Percentiles rank a stretch among this genome's conserved stretches.
phyloP scores from a whole-genome alignment of 1,284 basidiomycete species.

The Violaceomyces palustris region DNA sequence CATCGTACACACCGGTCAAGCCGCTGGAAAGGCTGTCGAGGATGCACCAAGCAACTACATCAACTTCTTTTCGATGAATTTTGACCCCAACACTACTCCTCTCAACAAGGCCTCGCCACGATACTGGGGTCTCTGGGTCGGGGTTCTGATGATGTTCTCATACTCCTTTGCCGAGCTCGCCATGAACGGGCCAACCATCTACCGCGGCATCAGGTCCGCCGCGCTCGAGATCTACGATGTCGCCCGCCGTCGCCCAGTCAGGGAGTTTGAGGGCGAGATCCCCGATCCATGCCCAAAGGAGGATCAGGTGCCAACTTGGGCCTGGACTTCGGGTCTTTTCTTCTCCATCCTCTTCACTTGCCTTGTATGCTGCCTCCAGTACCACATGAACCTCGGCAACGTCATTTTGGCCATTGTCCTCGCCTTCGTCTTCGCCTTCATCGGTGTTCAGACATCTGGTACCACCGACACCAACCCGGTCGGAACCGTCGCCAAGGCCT shows the following conservation, averaged over 20 bases:
- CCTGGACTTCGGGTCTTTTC: slow-evolving; percentile 61
- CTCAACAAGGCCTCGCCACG: slow-evolving; percentile 59
- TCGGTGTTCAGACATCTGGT: slow-evolving; percentile 59
- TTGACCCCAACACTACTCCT: slow-evolving; percentile 22
- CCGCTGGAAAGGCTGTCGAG: slow-evolving; percentile 13
- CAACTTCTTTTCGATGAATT: slow-evolving; percentile 21
- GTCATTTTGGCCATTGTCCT: slow-evolving; percentile 56
- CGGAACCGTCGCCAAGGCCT: slow-evolving; percentile 38
- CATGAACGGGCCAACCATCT: slow-evolving; percentile 47
- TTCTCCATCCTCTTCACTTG: slow-evolving; percentile 60
- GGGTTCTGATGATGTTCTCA: slow-evolving; percentile 57
- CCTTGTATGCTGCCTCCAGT: slow-evolving; percentile 55
- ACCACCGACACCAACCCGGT: slow-evolving; percentile 47
- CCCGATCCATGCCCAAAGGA: slow-evolving; percentile 42
- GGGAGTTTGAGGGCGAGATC: slow-evolving; percentile 22
- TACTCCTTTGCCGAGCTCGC: slow-evolving; percentile 51
- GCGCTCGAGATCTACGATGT: slow-evolving; percentile 20
- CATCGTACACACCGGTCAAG: slow-evolving; percentile 54
- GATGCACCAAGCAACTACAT: slow-evolving; percentile 1
- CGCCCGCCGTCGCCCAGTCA: slow-evolving; percentile 18
- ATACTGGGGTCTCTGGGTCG: slow-evolving; percentile 69
- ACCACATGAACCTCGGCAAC: slow-evolving; percentile 47
- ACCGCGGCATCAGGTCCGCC: slow-evolving; percentile 39
- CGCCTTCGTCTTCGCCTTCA: slow-evolving; percentile 66
- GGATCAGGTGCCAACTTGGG: slow-evolving; percentile 61